phyloP scores from a whole-genome alignment of 2,329 filamentous ascomycete genomes.

The Kalaharituber pfeilii region DNA sequence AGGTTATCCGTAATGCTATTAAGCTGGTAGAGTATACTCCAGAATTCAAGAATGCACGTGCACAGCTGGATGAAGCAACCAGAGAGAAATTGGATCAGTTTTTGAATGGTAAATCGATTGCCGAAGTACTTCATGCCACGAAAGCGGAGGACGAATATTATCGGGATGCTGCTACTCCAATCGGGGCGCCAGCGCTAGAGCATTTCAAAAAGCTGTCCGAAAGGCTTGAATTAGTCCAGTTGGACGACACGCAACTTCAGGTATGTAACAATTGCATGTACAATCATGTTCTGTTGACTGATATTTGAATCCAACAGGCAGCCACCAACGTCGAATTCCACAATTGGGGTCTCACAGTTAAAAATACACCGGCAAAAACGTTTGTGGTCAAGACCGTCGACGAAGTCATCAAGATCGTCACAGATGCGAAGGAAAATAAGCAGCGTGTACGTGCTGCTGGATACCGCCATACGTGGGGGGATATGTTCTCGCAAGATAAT shows the following conservation, averaged over 20 bases:
- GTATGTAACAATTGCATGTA: too few species aligned
- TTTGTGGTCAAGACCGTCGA: slow-evolving; percentile 30
- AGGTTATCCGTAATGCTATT: too few species aligned
- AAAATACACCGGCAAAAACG: slow-evolving; percentile 29
- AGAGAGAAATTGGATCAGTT: slow-evolving; percentile 24
- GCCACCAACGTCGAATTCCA: slow-evolving; percentile 26
- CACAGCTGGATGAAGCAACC: slow-evolving; percentile 22
- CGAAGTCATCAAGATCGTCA: slow-evolving; percentile 30
- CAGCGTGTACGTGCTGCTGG: slow-evolving; percentile 30
- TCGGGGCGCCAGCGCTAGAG: too few species aligned
- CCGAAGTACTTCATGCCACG: too few species aligned
- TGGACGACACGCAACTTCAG: too few species aligned
- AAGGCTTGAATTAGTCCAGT: too few species aligned
- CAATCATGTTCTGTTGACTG: too few species aligned
- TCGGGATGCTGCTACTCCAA: too few species aligned
- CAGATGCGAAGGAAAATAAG: slow-evolving; percentile 25
- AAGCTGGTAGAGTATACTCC: too few species aligned
- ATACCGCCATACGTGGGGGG: slow-evolving; percentile 32
- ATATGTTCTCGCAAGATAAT: slow-evolving; percentile 29
- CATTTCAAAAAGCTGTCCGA: too few species aligned
- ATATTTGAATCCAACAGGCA: slow-evolving; percentile 25
- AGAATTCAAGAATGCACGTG: slow-evolving; percentile 24
- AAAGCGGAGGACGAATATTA: too few species aligned
- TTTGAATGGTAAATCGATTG: slow-evolving; percentile 23
- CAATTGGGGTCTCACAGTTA: slow-evolving; percentile 30